Evolutionary conservation across 352 stramenopile species (phyloP).

Genomic region (Pythium volutum): DNA sequence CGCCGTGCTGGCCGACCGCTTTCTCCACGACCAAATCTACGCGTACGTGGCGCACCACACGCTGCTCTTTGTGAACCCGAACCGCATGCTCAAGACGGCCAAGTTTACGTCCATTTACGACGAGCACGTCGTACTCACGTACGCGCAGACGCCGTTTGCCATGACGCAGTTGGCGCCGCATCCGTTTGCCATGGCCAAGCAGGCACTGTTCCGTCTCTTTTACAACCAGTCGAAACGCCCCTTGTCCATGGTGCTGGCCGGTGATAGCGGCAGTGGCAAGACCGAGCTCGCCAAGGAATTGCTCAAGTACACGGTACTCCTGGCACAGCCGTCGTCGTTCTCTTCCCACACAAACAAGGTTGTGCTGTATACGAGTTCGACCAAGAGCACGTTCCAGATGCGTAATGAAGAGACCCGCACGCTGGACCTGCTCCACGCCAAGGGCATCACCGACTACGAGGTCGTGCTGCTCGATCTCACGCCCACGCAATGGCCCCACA

Average conservation of each 20-base stretch:
- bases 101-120: conserved; percentile 84
- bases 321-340: conserved; percentile 46
- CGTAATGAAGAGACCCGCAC: conserved; percentile 67
- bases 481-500: conserved; percentile 62
- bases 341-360: conserved; percentile 29
- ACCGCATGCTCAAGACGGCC: conserved; percentile 65
- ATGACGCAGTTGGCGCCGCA: conserved; percentile 47
- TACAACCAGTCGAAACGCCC: conserved; percentile 12
- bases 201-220: conserved; percentile 47
- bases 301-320: conserved; percentile 73
- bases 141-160: conserved; percentile 43
- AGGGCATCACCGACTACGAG: conserved; percentile 60
- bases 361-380: conserved; percentile 77
- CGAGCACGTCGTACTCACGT: conserved; percentile 69
- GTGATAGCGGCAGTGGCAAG: conserved; percentile 74
- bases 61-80: conserved; percentile 70
- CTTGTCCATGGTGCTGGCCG: conserved; percentile 49
- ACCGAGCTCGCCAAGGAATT: conserved; percentile 76
- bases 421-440: conserved; percentile 71
- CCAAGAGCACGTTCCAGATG: conserved; percentile 83
- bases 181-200: conserved; percentile 73
- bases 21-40: conserved; percentile 53
- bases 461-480: conserved; percentile 69
- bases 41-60: conserved; percentile 57
- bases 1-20: conserved; percentile 25